These are phyloP conservation scores for Phtheirospermum japonicum DNA, from an alignment of 257 asterid genomes.

Conservation along the genomic window DNA sequence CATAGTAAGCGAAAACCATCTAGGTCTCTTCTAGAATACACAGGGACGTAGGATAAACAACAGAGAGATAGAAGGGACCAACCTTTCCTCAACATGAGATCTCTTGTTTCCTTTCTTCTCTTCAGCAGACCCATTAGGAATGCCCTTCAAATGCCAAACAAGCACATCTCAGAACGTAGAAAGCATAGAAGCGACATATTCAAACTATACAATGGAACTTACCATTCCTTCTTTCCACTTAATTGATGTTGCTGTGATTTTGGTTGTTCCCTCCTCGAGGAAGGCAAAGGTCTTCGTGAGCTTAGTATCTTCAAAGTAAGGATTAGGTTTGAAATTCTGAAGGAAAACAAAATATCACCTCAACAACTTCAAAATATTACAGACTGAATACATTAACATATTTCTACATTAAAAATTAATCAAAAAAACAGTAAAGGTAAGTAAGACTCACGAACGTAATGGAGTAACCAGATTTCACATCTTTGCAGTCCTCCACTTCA, in stretches of 20 bases:
- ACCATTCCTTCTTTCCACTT: constrained; percentile 96
- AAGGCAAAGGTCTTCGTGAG: constrained; percentile 82
- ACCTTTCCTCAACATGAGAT: constrained; percentile 81
- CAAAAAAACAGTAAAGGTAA: constrained; percentile 4
- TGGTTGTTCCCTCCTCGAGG: constrained; percentile 81
- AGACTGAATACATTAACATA: constrained; percentile 7
- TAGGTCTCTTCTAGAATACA: too few relatives aligned
- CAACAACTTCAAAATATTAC: constrained; percentile 19
- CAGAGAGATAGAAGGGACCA: constrained; percentile 14
- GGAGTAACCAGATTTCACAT: constrained; percentile 90
- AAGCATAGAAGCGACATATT: constrained; percentile 3
- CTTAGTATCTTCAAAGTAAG: constrained; percentile 73
- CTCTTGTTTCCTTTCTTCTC: constrained; percentile 87
- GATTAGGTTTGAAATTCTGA: constrained; percentile 80
- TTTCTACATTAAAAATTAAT: background rate
- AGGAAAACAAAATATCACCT: constrained; percentile 16
- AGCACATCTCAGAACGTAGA: constrained; percentile 18
- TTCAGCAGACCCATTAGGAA: constrained; percentile 68
- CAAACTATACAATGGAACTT: constrained; percentile 31
- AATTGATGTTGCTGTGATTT: constrained; percentile 73
- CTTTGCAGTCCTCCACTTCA: constrained; percentile 90
- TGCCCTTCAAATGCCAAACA: constrained; percentile 54
- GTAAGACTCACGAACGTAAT: constrained; percentile 70
- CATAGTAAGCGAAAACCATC: background rate
- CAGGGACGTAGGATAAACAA: background rate